These are phyloP conservation scores for Russula olivacea DNA, from an alignment of 768 basidiomycete species.

Conservation along the genomic window DNA sequence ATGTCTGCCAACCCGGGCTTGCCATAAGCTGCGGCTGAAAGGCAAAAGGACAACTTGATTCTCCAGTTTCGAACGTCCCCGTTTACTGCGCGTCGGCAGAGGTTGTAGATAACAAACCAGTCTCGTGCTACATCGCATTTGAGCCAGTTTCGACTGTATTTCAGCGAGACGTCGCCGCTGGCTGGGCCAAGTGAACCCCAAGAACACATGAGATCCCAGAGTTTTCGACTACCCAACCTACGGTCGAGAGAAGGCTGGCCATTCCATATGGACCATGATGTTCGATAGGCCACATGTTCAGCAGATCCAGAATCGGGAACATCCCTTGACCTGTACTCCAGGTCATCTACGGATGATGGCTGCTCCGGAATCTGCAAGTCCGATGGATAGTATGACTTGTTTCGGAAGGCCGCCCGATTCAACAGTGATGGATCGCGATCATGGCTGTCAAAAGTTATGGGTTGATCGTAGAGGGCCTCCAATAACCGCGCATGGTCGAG, in stretches of 20 bases:
- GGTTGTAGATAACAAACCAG: slow-evolving; percentile 12
- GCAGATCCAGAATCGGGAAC: neutral
- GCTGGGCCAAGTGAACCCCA: slow-evolving; percentile 3
- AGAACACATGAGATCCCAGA: neutral
- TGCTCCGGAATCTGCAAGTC: neutral
- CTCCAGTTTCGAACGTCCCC: neutral
- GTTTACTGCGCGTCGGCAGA: neutral
- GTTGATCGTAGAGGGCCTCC: slow-evolving; percentile 4
- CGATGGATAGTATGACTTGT: slow-evolving; percentile 5
- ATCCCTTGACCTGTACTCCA: slow-evolving; percentile 8
- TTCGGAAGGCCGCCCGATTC: slow-evolving; percentile 2
- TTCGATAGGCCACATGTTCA: neutral
- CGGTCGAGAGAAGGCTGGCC: neutral
- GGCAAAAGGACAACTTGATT: neutral
- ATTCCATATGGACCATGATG: slow-evolving; percentile 8
- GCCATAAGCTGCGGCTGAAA: slow-evolving; percentile 7
- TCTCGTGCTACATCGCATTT: slow-evolving; percentile 5
- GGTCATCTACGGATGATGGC: neutral
- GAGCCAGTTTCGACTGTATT: slow-evolving; percentile 15
- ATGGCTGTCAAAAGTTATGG: neutral
- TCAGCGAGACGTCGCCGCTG: neutral
- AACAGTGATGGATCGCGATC: neutral
- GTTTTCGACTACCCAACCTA: neutral
- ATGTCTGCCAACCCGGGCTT: neutral
- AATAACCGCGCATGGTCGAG: slow-evolving; percentile 5